These are phyloP conservation scores for Bruguiera sexangula DNA, from an alignment of 345 rosid species.

Conservation along the genomic window DNA sequence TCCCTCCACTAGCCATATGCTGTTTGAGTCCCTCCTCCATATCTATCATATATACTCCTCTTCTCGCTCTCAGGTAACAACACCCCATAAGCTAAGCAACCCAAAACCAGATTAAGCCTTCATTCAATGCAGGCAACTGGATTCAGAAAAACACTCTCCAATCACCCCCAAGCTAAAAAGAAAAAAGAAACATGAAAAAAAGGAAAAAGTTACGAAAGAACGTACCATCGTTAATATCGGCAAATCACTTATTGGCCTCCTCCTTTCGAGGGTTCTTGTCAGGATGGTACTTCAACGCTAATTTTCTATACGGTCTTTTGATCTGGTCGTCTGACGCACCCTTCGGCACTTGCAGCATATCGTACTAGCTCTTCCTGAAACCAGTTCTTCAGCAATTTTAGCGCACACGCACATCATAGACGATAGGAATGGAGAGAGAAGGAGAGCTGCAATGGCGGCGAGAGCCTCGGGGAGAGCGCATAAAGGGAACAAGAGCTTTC, in stretches of 20 bases:
- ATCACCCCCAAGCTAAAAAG: neutral
- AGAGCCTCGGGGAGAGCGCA: slow-evolving; percentile 48
- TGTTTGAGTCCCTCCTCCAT: slow-evolving; percentile 94
- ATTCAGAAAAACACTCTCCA: too few species aligned
- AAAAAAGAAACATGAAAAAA: neutral
- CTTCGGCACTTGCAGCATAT: slow-evolving; percentile 77
- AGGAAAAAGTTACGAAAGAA: neutral
- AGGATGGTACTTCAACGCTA: slow-evolving; percentile 96
- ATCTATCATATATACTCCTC: slow-evolving; percentile 75
- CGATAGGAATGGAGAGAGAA: neutral
- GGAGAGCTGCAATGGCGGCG: slow-evolving; percentile 41
- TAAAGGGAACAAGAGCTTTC: slow-evolving; percentile 42
- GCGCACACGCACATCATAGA: neutral
- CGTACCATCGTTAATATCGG: slow-evolving; percentile 86
- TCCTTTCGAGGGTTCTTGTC: slow-evolving; percentile 94
- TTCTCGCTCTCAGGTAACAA: slow-evolving; percentile 72
- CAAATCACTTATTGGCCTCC: slow-evolving; percentile 81
- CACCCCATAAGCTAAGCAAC: slow-evolving; percentile 83
- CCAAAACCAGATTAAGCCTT: slow-evolving; percentile 8
- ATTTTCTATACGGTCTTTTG: slow-evolving; percentile 93
- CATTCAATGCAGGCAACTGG: too few species aligned
- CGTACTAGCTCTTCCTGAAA: slow-evolving; percentile 88
- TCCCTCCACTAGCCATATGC: slow-evolving; percentile 83
- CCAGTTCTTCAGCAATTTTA: slow-evolving; percentile 8
- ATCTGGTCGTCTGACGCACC: slow-evolving; percentile 97